These are phyloP conservation scores for Macrotyloma uniflorum DNA, from an alignment of 306 rosid species.

Conservation along the genomic window DNA sequence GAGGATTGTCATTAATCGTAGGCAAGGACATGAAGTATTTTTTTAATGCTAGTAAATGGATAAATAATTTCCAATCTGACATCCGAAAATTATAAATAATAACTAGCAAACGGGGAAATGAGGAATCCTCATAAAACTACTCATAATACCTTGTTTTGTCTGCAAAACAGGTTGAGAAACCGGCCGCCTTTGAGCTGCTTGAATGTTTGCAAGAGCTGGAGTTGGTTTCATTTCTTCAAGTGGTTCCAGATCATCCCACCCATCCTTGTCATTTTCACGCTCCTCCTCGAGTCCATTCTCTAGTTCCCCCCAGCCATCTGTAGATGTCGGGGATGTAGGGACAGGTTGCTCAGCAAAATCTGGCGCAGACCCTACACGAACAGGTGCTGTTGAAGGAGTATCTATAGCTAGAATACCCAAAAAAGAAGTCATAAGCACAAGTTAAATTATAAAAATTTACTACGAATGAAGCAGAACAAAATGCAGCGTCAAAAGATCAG, in stretches of 20 bases:
- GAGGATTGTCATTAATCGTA: conserved; percentile 16
- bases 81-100: neutral
- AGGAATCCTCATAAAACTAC: conserved; percentile 13
- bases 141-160: conserved; percentile 68
- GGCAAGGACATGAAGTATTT: conserved; percentile 4
- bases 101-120: conserved; percentile 28
- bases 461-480: neutral
- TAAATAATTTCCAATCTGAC: conserved; percentile 20
- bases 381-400: conserved; percentile 63
- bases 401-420: conserved; percentile 60
- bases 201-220: conserved; percentile 80
- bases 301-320: conserved; percentile 98
- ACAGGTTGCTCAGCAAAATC: conserved; percentile 71
- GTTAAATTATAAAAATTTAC: conserved; percentile 18
- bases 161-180: conserved; percentile 67
- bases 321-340: conserved; percentile 87
- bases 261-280: conserved; percentile 80
- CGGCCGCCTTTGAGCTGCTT: conserved; percentile 96
- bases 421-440: conserved; percentile 15
- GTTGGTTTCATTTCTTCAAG: conserved; percentile 77
- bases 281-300: conserved; percentile 81
- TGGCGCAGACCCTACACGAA: conserved; percentile 58
- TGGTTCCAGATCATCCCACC: conserved; percentile 95
- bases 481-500: conserved; percentile 22
- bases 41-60: conserved; percentile 2